Conservation (phyloP, 148 eudicot species). For the Agrostemma githago region DNA sequence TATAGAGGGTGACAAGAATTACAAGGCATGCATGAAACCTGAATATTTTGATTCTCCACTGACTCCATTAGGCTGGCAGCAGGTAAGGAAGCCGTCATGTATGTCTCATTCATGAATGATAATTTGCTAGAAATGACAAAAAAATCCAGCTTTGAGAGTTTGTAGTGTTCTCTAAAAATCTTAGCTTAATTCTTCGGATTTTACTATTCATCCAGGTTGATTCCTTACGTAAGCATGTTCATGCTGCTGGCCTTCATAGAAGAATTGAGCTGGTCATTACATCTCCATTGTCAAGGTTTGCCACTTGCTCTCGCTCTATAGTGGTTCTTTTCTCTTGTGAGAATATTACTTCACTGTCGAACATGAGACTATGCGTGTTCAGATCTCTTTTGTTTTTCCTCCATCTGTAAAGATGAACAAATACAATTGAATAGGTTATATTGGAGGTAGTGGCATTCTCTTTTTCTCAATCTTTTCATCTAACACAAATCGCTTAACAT, state of each 20-base stretch:
- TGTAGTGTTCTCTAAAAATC: background rate
- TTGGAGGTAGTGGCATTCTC: background rate
- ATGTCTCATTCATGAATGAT: background rate
- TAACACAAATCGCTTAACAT: background rate
- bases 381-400: background rate
- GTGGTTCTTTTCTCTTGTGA: background rate
- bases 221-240: constrained; percentile 78
- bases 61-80: constrained; percentile 91
- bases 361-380: background rate
- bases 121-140: background rate
- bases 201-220: constrained; percentile 58
- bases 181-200: constrained; percentile 7
- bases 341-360: background rate
- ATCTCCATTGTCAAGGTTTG: constrained; percentile 69
- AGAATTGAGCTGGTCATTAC: constrained; percentile 76
- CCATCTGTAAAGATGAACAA: background rate
- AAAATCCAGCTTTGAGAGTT: background rate
- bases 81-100: constrained; percentile 44
- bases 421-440: background rate
- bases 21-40: constrained; percentile 75
- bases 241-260: constrained; percentile 59
- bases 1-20: constrained; percentile 84
- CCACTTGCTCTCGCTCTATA: constrained; percentile 6
- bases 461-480: background rate
- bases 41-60: constrained; percentile 92